Evolutionary conservation across 129 eudicot genomes (phyloP).

Genomic region (Ambrosia trifida): DNA sequence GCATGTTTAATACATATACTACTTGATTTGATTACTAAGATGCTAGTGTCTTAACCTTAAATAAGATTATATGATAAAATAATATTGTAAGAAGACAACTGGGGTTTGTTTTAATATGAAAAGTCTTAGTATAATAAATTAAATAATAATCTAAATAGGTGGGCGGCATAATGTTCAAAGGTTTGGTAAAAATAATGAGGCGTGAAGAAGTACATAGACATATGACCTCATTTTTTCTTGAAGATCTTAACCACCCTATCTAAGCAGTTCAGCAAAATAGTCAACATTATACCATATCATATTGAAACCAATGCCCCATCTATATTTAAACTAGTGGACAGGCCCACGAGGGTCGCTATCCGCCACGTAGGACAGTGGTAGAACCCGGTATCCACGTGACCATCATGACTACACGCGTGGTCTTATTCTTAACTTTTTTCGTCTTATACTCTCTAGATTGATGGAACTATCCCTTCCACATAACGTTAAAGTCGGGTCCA

Average conservation of each 20-base stretch:
- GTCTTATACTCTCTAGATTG: constrained; percentile 20
- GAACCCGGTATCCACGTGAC: constrained; percentile 30
- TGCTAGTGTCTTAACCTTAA: too few species aligned
- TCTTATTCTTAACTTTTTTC: neutral
- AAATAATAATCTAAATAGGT: neutral
- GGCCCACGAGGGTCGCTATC: constrained; percentile 31
- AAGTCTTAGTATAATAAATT: neutral
- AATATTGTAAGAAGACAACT: too few species aligned
- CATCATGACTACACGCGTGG: constrained; percentile 31
- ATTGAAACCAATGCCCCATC: constrained; percentile 9
- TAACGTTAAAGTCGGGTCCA: constrained; percentile 25
- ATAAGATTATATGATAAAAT: neutral
- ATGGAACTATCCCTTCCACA: constrained; percentile 25
- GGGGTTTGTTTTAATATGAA: neutral
- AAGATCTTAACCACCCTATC: constrained; percentile 43
- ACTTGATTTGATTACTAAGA: too few species aligned
- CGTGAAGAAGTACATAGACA: constrained; percentile 24
- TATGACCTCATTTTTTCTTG: constrained; percentile 39
- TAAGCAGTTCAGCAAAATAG: constrained; percentile 29
- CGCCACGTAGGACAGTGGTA: constrained; percentile 22
- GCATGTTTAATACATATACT: too few species aligned
- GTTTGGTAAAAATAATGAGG: constrained; percentile 13
- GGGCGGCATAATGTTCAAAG: constrained; percentile 19
- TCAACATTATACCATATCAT: constrained; percentile 36
- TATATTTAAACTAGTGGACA: constrained; percentile 4